These are phyloP conservation scores for Venturia oleaginea DNA, from an alignment of 2,329 filamentous ascomycete species.

Conservation along the genomic window DNA sequence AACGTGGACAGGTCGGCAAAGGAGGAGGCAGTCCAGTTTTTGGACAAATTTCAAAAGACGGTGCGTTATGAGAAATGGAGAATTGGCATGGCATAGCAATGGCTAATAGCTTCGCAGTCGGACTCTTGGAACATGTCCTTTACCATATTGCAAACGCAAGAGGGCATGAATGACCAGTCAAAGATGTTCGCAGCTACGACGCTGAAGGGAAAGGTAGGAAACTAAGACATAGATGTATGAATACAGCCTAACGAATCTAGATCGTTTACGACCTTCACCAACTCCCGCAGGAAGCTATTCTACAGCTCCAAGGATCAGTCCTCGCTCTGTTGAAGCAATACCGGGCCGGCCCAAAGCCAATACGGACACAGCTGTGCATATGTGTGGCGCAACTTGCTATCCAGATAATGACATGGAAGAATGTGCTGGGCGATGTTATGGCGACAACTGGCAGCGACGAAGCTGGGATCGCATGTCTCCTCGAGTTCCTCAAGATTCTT, in stretches of 20 bases:
- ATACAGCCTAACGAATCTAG: constrained; percentile 39
- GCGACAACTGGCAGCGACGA: constrained; percentile 66
- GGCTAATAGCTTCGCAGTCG: constrained; percentile 45
- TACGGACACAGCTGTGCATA: constrained; percentile 83
- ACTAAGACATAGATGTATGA: constrained; percentile 5
- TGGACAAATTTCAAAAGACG: constrained; percentile 97
- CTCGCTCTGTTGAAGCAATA: constrained; percentile 73
- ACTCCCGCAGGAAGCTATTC: constrained; percentile 65
- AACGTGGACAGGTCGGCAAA: constrained; percentile 68
- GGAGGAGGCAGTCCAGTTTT: constrained; percentile 79
- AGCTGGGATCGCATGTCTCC: constrained; percentile 72
- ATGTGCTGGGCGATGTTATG: constrained; percentile 77
- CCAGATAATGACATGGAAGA: constrained; percentile 92
- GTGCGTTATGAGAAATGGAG: constrained; percentile 48
- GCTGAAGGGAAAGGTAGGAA: constrained; percentile 85
- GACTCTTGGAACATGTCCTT: constrained; percentile 88
- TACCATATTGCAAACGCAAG: constrained; percentile 65
- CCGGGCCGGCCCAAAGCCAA: constrained; percentile 67
- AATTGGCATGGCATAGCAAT: not conserved
- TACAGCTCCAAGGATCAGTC: constrained; percentile 73
- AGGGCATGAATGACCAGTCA: constrained; percentile 66
- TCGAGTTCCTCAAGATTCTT: constrained; percentile 93
- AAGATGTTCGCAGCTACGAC: constrained; percentile 96
- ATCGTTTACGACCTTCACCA: constrained; percentile 95
- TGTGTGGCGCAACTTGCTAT: constrained; percentile 91